These are phyloP conservation scores for Populus davidiana DNA, from an alignment of 345 rosid species.

Conservation along the genomic window DNA sequence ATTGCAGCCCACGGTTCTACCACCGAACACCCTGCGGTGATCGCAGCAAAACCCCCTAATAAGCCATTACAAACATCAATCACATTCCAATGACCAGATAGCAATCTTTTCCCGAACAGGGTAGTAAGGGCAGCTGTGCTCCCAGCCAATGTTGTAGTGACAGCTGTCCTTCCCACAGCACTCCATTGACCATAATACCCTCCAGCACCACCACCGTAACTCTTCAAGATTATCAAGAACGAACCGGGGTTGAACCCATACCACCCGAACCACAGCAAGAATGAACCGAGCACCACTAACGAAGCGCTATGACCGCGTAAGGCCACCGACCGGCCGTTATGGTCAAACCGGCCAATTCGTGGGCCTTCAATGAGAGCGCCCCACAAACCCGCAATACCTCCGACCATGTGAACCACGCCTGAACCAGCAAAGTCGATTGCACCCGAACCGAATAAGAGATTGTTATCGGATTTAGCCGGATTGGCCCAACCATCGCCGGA, in stretches of 20 bases:
- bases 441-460: slow-evolving; percentile 45
- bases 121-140: slow-evolving; percentile 25
- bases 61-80: slow-evolving; percentile 19
- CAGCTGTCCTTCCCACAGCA: slow-evolving; percentile 22
- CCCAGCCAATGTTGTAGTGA: slow-evolving; percentile 25
- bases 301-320: slow-evolving; percentile 42
- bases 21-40: slow-evolving; percentile 50
- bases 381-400: slow-evolving; percentile 45
- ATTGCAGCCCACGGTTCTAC: slow-evolving; percentile 62
- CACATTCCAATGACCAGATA: slow-evolving; percentile 26
- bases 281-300: slow-evolving; percentile 36
- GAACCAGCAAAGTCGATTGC: slow-evolving; percentile 44
- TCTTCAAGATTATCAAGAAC: slow-evolving; percentile 24
- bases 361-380: slow-evolving; percentile 47
- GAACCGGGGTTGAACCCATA: slow-evolving; percentile 46
- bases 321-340: slow-evolving; percentile 19
- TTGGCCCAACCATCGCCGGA: slow-evolving; percentile 65
- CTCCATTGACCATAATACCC: slow-evolving; percentile 38
- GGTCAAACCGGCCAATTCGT: slow-evolving; percentile 36
- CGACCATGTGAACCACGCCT: slow-evolving; percentile 48
- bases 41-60: slow-evolving; percentile 26
- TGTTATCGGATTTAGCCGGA: slow-evolving; percentile 27
- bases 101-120: slow-evolving; percentile 16
- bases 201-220: slow-evolving; percentile 8
- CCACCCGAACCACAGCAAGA: slow-evolving; percentile 43